Conservation (phyloP, 306 rosid genomes). For the Trichosanthes truncata region DNA sequence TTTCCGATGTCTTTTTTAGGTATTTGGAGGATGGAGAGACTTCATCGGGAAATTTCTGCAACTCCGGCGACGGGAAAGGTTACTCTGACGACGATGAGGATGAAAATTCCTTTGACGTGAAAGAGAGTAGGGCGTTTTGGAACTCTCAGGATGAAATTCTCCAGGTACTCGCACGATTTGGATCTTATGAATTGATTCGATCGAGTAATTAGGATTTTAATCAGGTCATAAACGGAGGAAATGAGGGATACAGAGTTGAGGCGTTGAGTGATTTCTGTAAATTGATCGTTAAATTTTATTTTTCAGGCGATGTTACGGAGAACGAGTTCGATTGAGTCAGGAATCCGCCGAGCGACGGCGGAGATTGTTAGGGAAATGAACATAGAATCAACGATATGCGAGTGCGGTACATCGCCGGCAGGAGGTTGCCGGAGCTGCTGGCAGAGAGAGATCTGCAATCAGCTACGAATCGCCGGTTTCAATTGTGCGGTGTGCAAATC, state of each 20-base stretch:
- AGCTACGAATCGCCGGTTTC: conserved; percentile 38
- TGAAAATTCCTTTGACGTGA: background rate
- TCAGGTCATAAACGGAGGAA: background rate
- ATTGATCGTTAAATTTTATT: background rate
- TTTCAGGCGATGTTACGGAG: conserved; percentile 16
- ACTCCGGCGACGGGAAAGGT: background rate
- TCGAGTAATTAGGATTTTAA: background rate
- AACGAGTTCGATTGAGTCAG: conserved; percentile 41
- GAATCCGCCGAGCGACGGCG: conserved; percentile 48
- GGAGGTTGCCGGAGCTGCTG: conserved; percentile 62
- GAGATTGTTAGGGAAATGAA: conserved; percentile 30
- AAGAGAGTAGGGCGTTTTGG: background rate
- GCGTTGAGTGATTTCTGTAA: background rate
- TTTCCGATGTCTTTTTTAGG: background rate
- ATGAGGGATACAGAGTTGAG: background rate
- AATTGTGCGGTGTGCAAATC: conserved; percentile 60
- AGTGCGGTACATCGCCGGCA: conserved; percentile 22
- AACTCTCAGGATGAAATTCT: conserved; percentile 2
- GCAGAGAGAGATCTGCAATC: conserved; percentile 42
- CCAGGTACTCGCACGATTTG: background rate
- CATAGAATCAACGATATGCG: conserved; percentile 21
- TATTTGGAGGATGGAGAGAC: background rate
- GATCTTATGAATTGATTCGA: background rate
- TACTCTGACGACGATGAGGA: background rate
- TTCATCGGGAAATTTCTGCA: background rate